phyloP scores from a whole-genome alignment of 1,284 basidiomycete species.

The Apiotrichum montevideense region DNA sequence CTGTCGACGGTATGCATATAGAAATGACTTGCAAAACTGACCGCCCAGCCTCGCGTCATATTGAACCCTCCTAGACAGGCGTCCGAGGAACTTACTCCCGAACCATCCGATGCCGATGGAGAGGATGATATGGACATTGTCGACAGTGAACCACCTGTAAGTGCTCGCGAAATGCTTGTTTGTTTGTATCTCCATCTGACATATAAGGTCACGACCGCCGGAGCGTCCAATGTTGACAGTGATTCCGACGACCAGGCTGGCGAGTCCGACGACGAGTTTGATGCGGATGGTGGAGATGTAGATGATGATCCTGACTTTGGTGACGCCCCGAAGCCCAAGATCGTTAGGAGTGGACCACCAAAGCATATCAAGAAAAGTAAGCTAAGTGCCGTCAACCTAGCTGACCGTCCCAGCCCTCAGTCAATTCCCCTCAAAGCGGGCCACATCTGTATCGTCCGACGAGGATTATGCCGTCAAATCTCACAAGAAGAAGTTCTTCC shows the following conservation, averaged over 20 bases:
- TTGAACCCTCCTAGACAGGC: slow-evolving; percentile 9
- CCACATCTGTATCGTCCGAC: slow-evolving; percentile 54
- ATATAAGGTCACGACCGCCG: slow-evolving; percentile 51
- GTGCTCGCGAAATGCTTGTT: slow-evolving; percentile 25
- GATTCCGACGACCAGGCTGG: slow-evolving; percentile 47
- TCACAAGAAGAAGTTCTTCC: slow-evolving; percentile 73
- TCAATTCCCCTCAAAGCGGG: slow-evolving; percentile 20
- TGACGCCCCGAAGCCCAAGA: slow-evolving; percentile 28
- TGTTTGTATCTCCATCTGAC: slow-evolving; percentile 56
- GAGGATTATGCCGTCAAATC: slow-evolving; percentile 80
- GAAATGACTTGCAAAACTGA: no score
- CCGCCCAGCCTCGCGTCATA: slow-evolving; percentile 9
- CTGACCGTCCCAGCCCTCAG: slow-evolving; percentile 12
- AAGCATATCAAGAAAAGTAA: slow-evolving; percentile 19
- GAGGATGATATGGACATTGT: slow-evolving; percentile 24
- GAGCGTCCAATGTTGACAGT: slow-evolving; percentile 7
- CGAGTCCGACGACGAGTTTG: slow-evolving; percentile 24
- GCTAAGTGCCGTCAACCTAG: background rate
- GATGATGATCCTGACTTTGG: slow-evolving; percentile 36
- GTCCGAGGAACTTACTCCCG: slow-evolving; percentile 18
- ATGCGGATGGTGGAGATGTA: slow-evolving; percentile 60
- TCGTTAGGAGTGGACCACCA: slow-evolving; percentile 1
- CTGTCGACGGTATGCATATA: background rate
- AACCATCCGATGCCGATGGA: slow-evolving; percentile 23
- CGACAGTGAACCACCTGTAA: slow-evolving; percentile 15